Evolutionary conservation across 495 filamentous ascomycete genomes (phyloP).

Genomic region (Emericellopsis terricola): DNA sequence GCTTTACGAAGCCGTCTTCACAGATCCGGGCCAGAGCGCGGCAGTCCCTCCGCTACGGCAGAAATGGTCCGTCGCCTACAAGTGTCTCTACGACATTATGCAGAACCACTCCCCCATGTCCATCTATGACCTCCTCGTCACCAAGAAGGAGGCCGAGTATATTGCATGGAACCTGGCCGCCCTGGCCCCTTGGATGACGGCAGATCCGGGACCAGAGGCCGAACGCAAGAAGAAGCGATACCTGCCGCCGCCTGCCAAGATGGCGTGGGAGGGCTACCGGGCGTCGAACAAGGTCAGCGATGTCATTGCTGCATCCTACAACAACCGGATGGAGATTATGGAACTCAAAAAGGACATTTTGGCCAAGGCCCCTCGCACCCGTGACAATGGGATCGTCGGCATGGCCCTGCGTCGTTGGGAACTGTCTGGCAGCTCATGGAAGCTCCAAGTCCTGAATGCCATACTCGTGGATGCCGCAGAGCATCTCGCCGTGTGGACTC

Average conservation of each 20-base stretch:
- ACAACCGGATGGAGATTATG: conserved; percentile 39
- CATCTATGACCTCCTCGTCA: conserved; percentile 37
- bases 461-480: conserved; percentile 46
- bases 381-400: conserved; percentile 36
- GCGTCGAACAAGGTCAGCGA: conserved; percentile 52
- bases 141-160: conserved; percentile 39
- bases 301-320: conserved; percentile 44
- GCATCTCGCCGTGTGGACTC: conserved; percentile 6
- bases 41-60: conserved; percentile 18
- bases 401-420: conserved; percentile 69
- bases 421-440: conserved; percentile 43
- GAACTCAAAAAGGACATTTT: conserved; percentile 33
- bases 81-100: conserved; percentile 25
- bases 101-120: conserved; percentile 26
- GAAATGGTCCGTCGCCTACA: conserved; percentile 31
- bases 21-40: conserved; percentile 31
- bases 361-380: conserved; percentile 11
- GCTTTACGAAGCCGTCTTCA: conserved; percentile 71
- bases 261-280: conserved; percentile 63
- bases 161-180: conserved; percentile 61
- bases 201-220: conserved; percentile 21
- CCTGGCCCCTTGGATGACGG: conserved; percentile 54
- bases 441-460: conserved; percentile 50
- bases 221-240: conserved; percentile 25
- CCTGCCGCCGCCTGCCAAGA: conserved; percentile 33